Evolutionary conservation across 768 basidiomycete species (phyloP).

Genomic region (Boletus rubescentipes): DNA sequence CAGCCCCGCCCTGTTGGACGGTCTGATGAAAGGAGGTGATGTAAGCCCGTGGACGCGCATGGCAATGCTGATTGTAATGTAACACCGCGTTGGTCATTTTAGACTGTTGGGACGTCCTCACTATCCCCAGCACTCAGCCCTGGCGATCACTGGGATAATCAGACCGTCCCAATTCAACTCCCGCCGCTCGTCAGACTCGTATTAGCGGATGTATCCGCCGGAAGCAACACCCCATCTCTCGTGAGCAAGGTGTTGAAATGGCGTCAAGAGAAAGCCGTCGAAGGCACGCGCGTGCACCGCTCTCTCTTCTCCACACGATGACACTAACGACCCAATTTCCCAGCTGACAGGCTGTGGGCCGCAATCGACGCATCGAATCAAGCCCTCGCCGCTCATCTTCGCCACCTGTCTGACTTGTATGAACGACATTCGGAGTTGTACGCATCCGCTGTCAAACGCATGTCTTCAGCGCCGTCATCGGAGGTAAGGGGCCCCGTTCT

Average conservation of each 20-base stretch:
- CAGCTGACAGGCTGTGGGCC: conserved; percentile 68
- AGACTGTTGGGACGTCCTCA: conserved; percentile 16
- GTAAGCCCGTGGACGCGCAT: conserved; percentile 15
- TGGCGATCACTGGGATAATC: conserved; percentile 63
- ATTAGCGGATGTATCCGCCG: conserved; percentile 94
- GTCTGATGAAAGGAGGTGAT: conserved; percentile 22
- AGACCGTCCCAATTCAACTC: conserved; percentile 68
- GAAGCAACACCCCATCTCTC: conserved; percentile 93
- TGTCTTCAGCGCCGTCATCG: conserved; percentile 54
- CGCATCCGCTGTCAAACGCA: conserved; percentile 55
- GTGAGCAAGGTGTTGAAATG: conserved; percentile 90
- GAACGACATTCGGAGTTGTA: conserved; percentile 50
- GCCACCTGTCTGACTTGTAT: conserved; percentile 50
- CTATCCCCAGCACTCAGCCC: conserved; percentile 64
- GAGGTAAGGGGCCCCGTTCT: conserved; percentile 43
- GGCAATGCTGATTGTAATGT: background rate
- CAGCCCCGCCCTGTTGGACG: conserved; percentile 48
- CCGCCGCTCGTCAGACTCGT: conserved; percentile 83
- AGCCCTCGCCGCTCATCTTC: conserved; percentile 52
- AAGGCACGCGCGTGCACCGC: conserved; percentile 41
- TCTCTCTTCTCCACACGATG: background rate
- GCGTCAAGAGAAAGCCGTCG: conserved; percentile 62
- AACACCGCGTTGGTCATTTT: background rate
- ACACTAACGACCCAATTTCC: background rate
- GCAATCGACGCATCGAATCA: conserved; percentile 62